These are phyloP conservation scores for Samsoniella hepiali DNA, from an alignment of 2,329 filamentous ascomycete species.

Conservation along the genomic window DNA sequence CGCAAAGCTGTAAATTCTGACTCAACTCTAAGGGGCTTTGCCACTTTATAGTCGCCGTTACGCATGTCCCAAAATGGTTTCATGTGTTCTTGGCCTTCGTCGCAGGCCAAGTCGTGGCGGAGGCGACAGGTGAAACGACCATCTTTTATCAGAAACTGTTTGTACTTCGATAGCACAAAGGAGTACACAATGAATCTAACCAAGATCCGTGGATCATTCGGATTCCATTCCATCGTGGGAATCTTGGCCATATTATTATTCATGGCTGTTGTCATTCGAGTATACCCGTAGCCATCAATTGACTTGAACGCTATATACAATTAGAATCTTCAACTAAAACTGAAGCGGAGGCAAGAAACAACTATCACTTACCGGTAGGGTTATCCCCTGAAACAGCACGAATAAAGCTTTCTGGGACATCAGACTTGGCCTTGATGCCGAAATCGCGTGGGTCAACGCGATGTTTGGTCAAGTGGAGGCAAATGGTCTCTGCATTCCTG, in stretches of 20 bases:
- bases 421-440: too few species aligned
- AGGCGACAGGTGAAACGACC: neutral
- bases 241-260: neutral
- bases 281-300: too few species aligned
- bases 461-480: neutral
- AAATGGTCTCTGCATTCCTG: neutral
- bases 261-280: too few species aligned
- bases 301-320: too few species aligned
- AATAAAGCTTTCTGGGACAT: too few species aligned
- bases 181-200: neutral
- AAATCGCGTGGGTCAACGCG: neutral
- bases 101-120: neutral
- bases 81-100: neutral
- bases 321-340: too few species aligned
- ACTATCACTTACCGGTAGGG: too few species aligned
- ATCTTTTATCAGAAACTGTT: neutral
- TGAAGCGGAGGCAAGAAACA: too few species aligned
- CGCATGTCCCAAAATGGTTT: neutral
- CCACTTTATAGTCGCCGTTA: neutral
- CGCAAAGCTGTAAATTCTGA: neutral
- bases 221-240: neutral
- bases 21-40: neutral
- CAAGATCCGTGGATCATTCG: neutral
- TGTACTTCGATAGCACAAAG: neutral
- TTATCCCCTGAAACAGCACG: too few species aligned